These are phyloP conservation scores for Coemansia sp. DNA, from an alignment of 192 early-diverging fungal genomes.

Conservation along the genomic window DNA sequence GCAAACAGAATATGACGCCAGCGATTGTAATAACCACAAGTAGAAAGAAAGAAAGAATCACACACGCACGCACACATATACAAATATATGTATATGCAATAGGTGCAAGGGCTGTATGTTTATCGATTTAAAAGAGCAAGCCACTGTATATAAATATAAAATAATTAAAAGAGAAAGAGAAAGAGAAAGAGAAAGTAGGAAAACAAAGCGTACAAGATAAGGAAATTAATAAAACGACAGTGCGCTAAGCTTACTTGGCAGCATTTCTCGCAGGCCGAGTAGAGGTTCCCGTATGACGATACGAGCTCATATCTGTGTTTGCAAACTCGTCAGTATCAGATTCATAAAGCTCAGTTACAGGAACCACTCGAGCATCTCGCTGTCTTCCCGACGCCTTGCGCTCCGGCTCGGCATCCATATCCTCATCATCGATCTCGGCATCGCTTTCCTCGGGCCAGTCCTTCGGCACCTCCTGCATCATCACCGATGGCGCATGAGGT, in stretches of 20 bases:
- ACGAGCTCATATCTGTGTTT: conserved; percentile 8
- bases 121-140: background rate
- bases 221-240: background rate
- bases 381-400: conserved; percentile 27
- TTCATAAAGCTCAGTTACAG: conserved; percentile 44
- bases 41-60: background rate
- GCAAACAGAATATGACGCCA: no score
- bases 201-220: background rate
- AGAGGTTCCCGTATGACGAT: conserved; percentile 43
- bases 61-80: no score
- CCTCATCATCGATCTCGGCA: conserved; percentile 32
- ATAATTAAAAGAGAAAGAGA: background rate
- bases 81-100: no score
- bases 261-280: conserved; percentile 21
- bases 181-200: no score
- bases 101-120: no score
- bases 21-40: no score
- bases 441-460: conserved; percentile 52
- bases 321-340: conserved; percentile 38
- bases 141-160: background rate
- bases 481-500: conserved; percentile 60
- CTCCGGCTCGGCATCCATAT: conserved; percentile 36
- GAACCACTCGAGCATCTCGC: conserved; percentile 44
- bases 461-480: conserved; percentile 42
- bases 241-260: background rate